These are phyloP conservation scores for Monosporascus sp. DNA, from an alignment of 2,329 filamentous ascomycete genomes.

Conservation along the genomic window DNA sequence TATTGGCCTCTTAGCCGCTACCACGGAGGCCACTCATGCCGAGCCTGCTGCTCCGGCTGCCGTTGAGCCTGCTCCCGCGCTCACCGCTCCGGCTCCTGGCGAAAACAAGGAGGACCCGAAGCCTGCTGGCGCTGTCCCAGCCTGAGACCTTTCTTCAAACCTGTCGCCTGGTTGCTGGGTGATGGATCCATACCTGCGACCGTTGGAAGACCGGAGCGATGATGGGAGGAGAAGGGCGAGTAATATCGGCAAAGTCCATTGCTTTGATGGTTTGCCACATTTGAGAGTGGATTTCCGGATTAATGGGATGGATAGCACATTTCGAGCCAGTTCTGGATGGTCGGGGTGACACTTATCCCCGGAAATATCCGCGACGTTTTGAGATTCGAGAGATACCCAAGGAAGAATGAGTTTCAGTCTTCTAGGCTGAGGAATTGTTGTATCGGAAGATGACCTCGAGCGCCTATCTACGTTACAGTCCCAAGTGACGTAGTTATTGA, in stretches of 20 bases:
- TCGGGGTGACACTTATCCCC: not conserved
- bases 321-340: not conserved
- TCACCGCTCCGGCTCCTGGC: conserved; percentile 9
- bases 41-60: conserved; percentile 13
- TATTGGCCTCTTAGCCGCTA: conserved; percentile 5
- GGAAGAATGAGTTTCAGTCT: not conserved
- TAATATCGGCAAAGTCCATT: not conserved
- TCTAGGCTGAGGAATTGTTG: not conserved
- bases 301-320: not conserved
- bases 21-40: conserved; percentile 11
- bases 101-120: conserved; percentile 20
- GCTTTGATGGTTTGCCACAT: not conserved
- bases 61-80: conserved; percentile 12
- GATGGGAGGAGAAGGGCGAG: not conserved
- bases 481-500: not conserved
- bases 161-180: conserved; percentile 2
- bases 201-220: not conserved
- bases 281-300: not conserved
- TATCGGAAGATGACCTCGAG: not conserved
- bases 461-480: not conserved
- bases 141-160: conserved; percentile 11
- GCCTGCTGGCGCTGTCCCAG: conserved; percentile 18
- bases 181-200: not conserved
- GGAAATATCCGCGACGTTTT: not conserved
- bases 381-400: conserved; percentile 1